Evolutionary conservation across 2,329 filamentous ascomycete species (phyloP), one percentile per base, ranked within the genome.

Genomic region (Alternaria ventricosa): DNA sequence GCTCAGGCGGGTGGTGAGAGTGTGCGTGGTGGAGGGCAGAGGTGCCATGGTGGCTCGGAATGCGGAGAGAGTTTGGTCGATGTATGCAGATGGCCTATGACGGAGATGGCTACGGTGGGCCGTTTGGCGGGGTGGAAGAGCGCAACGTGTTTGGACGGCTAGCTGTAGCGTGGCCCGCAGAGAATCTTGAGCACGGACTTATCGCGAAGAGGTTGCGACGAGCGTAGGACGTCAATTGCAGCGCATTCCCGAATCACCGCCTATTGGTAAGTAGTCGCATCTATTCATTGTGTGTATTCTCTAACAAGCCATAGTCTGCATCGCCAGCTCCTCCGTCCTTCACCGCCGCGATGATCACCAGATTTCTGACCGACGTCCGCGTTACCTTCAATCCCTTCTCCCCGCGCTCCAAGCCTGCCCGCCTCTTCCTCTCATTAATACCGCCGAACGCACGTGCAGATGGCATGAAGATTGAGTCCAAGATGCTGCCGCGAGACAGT

Each of bases 331-430:
- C 33, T 49, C 30, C 25, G 55, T 23, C 27, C 44, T 7, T 41
- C 55, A 9, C 25, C 65, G 45, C 74, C 78, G 79, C 76, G 74
- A 96, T 96, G 93, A 92, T 96, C 65, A 95, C 92, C 63, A 89
- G 90, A 78, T 96, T 93, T 84, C 88, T 96, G 80, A 95, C 94
- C 79, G 89, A 93, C 79, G 89, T 98, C 74, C 89, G 87, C 75
- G 91, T 93, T 69, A 89, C 89, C 79, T 97, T 98, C 89, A 97
- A 97, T 82, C 95, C 96, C 43, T 98, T 98, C 87, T 91, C 89
- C 27, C 82, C 87, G 23, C 86, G 87, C 78, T 90, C 93, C 66
- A 94, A 93, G 77, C 91, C 94, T 23, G 94, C 93, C 43, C 90
- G 96, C 46, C 86, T 97, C 55, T 96, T 98, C 82, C 92, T 98